These are phyloP conservation scores for Canavalia ensiformis DNA, from an alignment of 306 rosid genomes.

Conservation along the genomic window DNA sequence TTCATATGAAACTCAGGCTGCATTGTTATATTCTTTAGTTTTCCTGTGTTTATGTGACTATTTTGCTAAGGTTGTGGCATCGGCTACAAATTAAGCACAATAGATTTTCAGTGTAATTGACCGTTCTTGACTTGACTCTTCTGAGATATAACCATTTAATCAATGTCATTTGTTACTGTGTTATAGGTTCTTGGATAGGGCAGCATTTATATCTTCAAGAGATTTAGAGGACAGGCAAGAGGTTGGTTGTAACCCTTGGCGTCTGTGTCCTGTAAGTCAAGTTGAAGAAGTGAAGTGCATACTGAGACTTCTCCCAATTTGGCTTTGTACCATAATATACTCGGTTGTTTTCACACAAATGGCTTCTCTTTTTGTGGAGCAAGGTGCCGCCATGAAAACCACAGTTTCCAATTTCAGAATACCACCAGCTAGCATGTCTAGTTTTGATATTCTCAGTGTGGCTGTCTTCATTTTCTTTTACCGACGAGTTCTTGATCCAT, in stretches of 20 bases:
- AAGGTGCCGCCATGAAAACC: slow-evolving; percentile 97
- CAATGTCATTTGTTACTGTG: slow-evolving; percentile 16
- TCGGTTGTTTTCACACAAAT: slow-evolving; percentile 98
- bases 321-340: slow-evolving; percentile 99
- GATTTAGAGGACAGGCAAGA: slow-evolving; percentile 68
- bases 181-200: slow-evolving; percentile 93
- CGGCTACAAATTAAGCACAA: neutral
- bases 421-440: slow-evolving; percentile 99
- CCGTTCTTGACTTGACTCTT: slow-evolving; percentile 18
- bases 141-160: slow-evolving; percentile 13
- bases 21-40: neutral
- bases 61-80: neutral
- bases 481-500: slow-evolving; percentile 85
- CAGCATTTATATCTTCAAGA: slow-evolving; percentile 83
- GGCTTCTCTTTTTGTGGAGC: slow-evolving; percentile 99
- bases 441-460: slow-evolving; percentile 94
- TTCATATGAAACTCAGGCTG: slow-evolving; percentile 15
- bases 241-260: slow-evolving; percentile 68
- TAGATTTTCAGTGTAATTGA: slow-evolving; percentile 4
- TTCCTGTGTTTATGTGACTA: neutral
- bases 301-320: slow-evolving; percentile 91
- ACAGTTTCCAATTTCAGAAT: slow-evolving; percentile 73
- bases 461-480: slow-evolving; percentile 88
- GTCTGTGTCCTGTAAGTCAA: slow-evolving; percentile 86
- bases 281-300: slow-evolving; percentile 98